phyloP scores from a whole-genome alignment of 2,329 filamentous ascomycete species.

The Magnaporthales sp. region DNA sequence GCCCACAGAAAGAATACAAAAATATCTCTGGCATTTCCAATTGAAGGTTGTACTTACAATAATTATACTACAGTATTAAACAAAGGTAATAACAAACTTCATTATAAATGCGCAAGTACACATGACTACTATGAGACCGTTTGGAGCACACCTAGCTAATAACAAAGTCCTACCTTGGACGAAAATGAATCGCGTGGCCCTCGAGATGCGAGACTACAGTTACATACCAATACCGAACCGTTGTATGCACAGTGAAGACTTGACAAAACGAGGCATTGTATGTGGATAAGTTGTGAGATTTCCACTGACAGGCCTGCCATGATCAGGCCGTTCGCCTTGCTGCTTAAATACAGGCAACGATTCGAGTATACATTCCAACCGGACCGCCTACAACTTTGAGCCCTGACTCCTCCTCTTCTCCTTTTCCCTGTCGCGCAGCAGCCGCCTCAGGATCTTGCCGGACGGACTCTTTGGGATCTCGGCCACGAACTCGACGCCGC shows the following conservation, averaged over 20 bases:
- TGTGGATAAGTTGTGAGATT: too few relatives aligned
- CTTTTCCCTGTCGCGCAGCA: conserved; percentile 67
- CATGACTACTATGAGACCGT: neutral
- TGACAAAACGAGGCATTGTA: neutral
- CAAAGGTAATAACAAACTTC: too few relatives aligned
- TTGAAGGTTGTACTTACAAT: neutral
- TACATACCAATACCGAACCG: neutral
- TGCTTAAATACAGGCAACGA: neutral
- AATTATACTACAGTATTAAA: neutral
- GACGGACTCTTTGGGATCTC: conserved; percentile 64
- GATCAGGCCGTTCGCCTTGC: neutral
- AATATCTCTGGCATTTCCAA: neutral
- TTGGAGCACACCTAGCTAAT: neutral
- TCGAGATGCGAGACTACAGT: neutral
- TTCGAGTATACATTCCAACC: too few relatives aligned
- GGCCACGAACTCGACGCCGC: conserved; percentile 54
- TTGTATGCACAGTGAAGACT: neutral
- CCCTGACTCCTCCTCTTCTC: conserved; percentile 55
- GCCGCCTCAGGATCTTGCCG: conserved; percentile 62
- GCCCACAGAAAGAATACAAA: neutral
- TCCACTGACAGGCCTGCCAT: too few relatives aligned
- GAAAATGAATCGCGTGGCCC: neutral
- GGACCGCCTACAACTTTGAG: conserved; percentile 61
- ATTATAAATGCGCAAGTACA: too few relatives aligned
- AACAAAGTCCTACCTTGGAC: neutral